Percentiles rank a stretch among this genome's conserved stretches.
phyloP scores from a whole-genome alignment of 2,329 filamentous ascomycete species.

The Arthrobotrys iridis region DNA sequence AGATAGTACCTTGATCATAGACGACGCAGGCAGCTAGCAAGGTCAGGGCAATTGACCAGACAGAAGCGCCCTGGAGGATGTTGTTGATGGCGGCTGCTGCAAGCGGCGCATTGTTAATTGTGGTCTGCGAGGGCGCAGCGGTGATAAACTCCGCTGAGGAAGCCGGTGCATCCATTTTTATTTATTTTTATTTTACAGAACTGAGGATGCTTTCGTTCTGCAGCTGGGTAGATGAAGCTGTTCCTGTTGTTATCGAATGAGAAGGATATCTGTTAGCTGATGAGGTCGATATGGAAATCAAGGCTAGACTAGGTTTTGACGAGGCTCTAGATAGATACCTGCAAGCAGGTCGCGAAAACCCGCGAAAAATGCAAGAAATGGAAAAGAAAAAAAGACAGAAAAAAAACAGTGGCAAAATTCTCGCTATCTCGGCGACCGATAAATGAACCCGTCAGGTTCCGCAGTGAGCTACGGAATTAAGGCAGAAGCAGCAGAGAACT shows the following conservation, averaged over 20 bases:
- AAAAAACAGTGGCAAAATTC: not conserved
- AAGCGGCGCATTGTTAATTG: constrained; percentile 44
- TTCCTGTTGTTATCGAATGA: not conserved
- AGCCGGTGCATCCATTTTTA: constrained; percentile 45
- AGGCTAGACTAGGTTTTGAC: too few species aligned
- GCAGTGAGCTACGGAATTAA: not conserved
- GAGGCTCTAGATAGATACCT: constrained; percentile 14
- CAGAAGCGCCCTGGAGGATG: constrained; percentile 68
- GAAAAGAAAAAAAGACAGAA: not conserved
- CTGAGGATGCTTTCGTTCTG: not conserved
- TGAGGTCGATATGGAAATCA: not conserved
- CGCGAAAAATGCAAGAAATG: not conserved
- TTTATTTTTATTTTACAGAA: constrained; percentile 21
- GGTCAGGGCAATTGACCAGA: constrained; percentile 75
- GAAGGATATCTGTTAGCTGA: constrained; percentile 9
- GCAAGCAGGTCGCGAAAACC: not conserved
- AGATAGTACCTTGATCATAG: constrained; percentile 83
- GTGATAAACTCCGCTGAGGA: constrained; percentile 50
- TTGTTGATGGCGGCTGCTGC: constrained; percentile 34
- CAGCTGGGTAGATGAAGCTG: too few species aligned
- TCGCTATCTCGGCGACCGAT: not conserved
- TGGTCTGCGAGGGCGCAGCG: constrained; percentile 37
- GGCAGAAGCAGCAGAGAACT: not conserved
- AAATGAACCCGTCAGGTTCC: not conserved
- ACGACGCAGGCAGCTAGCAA: constrained; percentile 76